Evolutionary conservation across 176 grass and related monocot genomes (phyloP), one percentile per base, ranked within the genome.

Genomic region (Avena atlantica): DNA sequence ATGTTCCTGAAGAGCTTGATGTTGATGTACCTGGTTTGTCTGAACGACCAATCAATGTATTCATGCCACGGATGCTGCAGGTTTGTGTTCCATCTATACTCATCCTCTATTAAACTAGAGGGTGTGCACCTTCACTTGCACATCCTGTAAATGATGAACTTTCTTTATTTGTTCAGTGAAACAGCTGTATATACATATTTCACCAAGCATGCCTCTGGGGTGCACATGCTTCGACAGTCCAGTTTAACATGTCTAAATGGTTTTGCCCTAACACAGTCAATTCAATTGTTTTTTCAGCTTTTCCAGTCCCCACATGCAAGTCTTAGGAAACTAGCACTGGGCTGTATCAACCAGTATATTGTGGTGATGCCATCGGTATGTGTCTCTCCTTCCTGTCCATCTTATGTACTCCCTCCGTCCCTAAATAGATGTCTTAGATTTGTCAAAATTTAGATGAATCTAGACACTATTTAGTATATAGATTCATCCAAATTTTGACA

Each of bases 1-100:
- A 99, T 81, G 89, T 96, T 25, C 97, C 97, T 8, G 97, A 99
- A 89, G 92, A 96, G 67, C 89, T 99, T 45, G 97, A 99, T 89
- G 83, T 90, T 9, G 97, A 99, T 94, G 90, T 96, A 64, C 94
- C 90, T 74, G 97, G 94, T 84, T 91, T 99, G 80, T 81, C 92
- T 12, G 97, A 99, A 86, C 89, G 97, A 19, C 97, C 94, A 0
- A 99, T 99, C 55, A 99, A 99, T 69, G 77, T 96, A 79, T 99
- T 99, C 74, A 93, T 99, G 81, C 94, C 97, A 40, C 92, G 90
- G 78, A 86, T 99, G 56, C 86, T 99, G 36, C 94, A 96, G 94
- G 97, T 99, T 65, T 49, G 20, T 87, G 76, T 87, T 62, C n/a
- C 2, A 66, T 77, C 52, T 62, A 15, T 82, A 67, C 15, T 45